Evolutionary conservation across 768 basidiomycete species (phyloP), one percentile per base, ranked within the genome.

Genomic region (Leccinum incarnatum): DNA sequence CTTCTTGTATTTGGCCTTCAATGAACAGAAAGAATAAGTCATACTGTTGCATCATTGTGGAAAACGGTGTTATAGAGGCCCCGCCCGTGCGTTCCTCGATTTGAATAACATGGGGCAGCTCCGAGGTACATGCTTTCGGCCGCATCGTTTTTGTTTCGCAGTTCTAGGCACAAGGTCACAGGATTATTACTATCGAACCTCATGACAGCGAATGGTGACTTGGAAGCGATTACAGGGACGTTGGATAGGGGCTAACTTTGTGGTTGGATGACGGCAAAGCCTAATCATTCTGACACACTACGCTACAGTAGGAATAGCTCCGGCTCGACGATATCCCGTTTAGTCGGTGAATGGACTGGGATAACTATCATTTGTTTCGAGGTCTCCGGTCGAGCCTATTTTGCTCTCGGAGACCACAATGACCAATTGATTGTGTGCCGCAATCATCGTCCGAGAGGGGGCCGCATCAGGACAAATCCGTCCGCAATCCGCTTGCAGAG

Each of bases 1-100:
- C 11, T 32, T 36, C 61, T 65, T 67, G 57, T 55, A 56, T 64
- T 67, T 55, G 48, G 40, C 36, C 54, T 42, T 47, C 23, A 48
- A 45, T 46, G 47, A 53, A 67, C 57, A 56, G 55, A 55, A 56
- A 55, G 53, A 52, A 52, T 23, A 27, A n/a, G 23, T 25, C 21
- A 54, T 51, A 53, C 42, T 54, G 32, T 48, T 23, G 7, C 21
- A 46, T 1, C 19, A 19, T 19, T 56, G 17, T 54, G 57, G 47
- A 53, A 55, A 49, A 64, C 57, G 58, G 56, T 51, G 58, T 54
- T 58, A 27, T 30, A 37, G 55, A 61, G 30, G 49, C 65, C 62
- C 62, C 65, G 60, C 62, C 36, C 34, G 49, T 55, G 37, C 57
- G 54, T 56, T 29, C 30, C 50, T 51, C 25, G 25, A 51, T 51